These are phyloP conservation scores for Quercus parvula DNA, from an alignment of 306 rosid genomes.

Conservation along the genomic window DNA sequence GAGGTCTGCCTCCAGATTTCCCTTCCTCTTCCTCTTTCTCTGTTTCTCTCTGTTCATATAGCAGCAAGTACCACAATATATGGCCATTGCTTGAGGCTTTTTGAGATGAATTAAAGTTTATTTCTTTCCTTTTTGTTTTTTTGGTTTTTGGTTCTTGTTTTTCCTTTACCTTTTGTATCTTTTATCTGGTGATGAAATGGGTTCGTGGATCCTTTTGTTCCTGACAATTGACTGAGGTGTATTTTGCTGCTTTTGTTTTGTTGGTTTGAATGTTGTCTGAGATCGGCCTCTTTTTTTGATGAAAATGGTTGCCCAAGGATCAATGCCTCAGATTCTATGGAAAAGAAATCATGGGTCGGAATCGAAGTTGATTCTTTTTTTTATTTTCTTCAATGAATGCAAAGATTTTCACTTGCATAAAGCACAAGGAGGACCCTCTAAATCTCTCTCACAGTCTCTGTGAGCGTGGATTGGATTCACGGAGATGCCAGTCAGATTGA, in stretches of 20 bases:
- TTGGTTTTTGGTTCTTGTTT: slow-evolving; percentile 3
- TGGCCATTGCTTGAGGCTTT: neutral
- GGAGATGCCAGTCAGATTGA: neutral
- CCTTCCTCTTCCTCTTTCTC: neutral
- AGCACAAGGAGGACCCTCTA: neutral
- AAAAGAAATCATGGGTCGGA: neutral
- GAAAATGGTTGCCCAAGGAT: neutral
- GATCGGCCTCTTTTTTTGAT: slow-evolving; percentile 3
- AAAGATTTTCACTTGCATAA: neutral
- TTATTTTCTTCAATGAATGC: neutral
- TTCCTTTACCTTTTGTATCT: neutral
- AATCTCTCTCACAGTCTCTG: neutral
- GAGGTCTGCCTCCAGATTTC: slow-evolving; percentile 27
- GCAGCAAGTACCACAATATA: neutral
- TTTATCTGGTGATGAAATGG: neutral
- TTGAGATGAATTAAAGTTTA: neutral
- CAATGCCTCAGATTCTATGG: neutral
- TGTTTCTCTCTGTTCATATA: neutral
- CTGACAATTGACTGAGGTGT: neutral
- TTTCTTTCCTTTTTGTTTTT: slow-evolving; percentile 7
- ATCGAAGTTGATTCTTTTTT: neutral
- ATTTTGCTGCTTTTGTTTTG: neutral
- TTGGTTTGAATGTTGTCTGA: slow-evolving; percentile 6
- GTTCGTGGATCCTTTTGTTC: neutral
- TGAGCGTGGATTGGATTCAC: neutral